Evolutionary conservation across 768 basidiomycete species (phyloP).

Genomic region (Multifurca ochricompacta): DNA sequence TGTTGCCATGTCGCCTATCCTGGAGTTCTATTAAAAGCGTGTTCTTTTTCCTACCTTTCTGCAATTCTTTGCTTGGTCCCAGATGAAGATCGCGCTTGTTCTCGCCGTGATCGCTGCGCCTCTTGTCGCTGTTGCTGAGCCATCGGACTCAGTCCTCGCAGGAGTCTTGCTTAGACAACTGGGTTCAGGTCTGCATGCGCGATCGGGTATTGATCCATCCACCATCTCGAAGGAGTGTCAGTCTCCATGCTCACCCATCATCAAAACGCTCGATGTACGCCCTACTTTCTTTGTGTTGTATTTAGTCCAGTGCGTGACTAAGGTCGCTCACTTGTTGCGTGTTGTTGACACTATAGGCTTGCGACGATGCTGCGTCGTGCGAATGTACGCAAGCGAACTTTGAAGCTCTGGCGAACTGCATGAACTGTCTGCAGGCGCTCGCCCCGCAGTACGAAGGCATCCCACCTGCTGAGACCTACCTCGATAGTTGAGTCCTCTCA

Average conservation of each 20-base stretch:
- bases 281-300: neutral
- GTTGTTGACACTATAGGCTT: neutral
- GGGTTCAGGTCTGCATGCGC: neutral
- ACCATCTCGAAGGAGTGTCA: neutral
- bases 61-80: too few relatives aligned
- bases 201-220: neutral
- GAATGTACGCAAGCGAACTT: constrained; percentile 5
- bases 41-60: neutral
- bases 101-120: neutral
- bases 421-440: neutral
- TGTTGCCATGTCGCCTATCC: neutral
- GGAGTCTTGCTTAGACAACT: neutral
- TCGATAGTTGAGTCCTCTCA: neutral
- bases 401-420: neutral
- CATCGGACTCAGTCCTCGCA: neutral
- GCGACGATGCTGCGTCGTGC: neutral
- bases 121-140: neutral
- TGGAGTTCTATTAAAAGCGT: neutral
- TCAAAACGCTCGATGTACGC: neutral
- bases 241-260: neutral
- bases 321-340: neutral
- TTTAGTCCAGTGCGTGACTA: neutral
- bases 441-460: neutral
- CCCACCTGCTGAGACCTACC: neutral
- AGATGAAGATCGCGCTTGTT: neutral